Evolutionary conservation across 257 asterid species (phyloP), one percentile per base, ranked within the genome.

Genomic region (Fraxinus anomala): DNA sequence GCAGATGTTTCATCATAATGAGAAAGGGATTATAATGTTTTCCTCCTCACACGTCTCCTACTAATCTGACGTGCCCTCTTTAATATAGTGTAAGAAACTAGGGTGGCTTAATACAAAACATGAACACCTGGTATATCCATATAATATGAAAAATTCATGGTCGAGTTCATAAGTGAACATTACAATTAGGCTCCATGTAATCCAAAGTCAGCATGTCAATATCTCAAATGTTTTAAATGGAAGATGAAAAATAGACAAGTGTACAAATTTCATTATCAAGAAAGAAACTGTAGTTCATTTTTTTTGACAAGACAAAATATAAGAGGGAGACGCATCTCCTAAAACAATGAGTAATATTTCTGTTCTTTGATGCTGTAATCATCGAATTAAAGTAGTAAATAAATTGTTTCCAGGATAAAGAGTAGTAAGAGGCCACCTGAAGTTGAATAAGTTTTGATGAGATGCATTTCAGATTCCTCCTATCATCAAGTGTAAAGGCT

Each of bases 381-480:
- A 10, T 24, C 36, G 0, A 63, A 63, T n/a, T 63, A 11, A 56
- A 56, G 11, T 16, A 59, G 69, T 26, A 63, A 65, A 26, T 56
- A 47, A 23, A 61, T 65, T 66, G 42, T 44, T 51, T 72, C 26
- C 5, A 42, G 26, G 2, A 30, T 68, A 30, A 65, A 56, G 26
- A 56, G 9, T 59, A 36, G 73, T 39, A 78, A 24, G 49, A 71
- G 5, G 37, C 36, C 34, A 65, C 70, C 73, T 34, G 80, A 73
- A 28, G 30, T 49, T 33, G 36, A 23, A 17, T 37, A 17, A 9
- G 33, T 61, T 21, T 54, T 76, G 66, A 73, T 34, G 34, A 69
- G 51, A 37, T 26, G n/a, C 51, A 71, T n/a, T 63, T 54, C 79
- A 77, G 34, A 51, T 30, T 65, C 54, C 73, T 44, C 44, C 51